Conservation (phyloP, 2,329 filamentous ascomycete species). For the Penicillium glabrum region DNA sequence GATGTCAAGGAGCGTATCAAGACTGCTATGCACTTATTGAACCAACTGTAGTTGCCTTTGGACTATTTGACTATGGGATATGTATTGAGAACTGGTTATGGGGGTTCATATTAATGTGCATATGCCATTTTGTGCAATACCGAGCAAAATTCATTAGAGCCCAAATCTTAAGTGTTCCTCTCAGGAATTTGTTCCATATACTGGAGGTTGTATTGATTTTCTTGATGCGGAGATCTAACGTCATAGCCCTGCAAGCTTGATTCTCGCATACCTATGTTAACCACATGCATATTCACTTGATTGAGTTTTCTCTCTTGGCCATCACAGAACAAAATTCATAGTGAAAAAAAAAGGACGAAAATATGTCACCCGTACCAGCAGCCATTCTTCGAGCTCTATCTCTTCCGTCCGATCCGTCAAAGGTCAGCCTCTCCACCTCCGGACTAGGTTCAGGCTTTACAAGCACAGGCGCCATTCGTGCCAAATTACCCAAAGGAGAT, state of each 20-base stretch:
- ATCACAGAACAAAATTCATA: not conserved
- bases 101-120: not conserved
- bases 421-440: conserved; percentile 37
- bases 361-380: conserved; percentile 32
- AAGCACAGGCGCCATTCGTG: conserved; percentile 42
- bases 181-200: not conserved
- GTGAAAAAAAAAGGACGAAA: not conserved
- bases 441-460: conserved; percentile 46
- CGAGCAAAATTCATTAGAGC: not conserved
- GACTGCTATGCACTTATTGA: conserved; percentile 72
- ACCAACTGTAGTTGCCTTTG: conserved; percentile 12
- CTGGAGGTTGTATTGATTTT: not conserved
- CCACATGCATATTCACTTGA: not conserved
- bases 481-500: conserved; percentile 24
- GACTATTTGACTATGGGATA: not conserved
- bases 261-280: conserved; percentile 3
- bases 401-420: conserved; percentile 32
- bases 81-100: not conserved
- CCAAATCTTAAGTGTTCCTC: not conserved
- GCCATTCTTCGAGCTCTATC: conserved; percentile 41
- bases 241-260: conserved; percentile 14
- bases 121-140: not conserved
- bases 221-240: conserved; percentile 12
- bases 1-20: conserved; percentile 85
- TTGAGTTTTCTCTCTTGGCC: not conserved